A percentile compares a stretch with the other conserved stretches of the same genome.
These are phyloP conservation scores for Clitoria ternatea DNA, from an alignment of 306 rosid genomes.

Conservation along the genomic window DNA sequence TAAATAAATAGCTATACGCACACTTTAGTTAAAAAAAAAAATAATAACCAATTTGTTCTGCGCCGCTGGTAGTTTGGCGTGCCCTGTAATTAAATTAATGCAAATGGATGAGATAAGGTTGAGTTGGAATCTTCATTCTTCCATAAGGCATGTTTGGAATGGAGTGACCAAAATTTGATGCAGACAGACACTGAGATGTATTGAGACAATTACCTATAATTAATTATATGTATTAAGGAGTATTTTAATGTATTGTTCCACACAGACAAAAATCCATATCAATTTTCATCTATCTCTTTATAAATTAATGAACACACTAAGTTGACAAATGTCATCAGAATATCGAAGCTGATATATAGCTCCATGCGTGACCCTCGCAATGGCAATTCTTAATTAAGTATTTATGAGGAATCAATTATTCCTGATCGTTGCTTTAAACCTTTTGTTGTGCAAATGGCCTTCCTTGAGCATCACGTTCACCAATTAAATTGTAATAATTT, in stretches of 20 bases:
- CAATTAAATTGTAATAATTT: too few species aligned
- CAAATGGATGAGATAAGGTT: neutral
- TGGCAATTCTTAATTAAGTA: neutral
- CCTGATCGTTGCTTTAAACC: neutral
- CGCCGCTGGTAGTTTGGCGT: neutral
- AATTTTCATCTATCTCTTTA: too few species aligned
- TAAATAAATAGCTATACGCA: too few species aligned
- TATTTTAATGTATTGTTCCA: neutral
- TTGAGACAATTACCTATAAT: neutral
- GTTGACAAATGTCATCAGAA: neutral
- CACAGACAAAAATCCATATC: neutral
- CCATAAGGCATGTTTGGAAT: neutral
- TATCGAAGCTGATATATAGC: neutral
- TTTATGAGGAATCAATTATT: slow-evolving; percentile 12
- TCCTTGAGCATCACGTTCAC: slow-evolving; percentile 30
- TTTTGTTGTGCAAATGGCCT: slow-evolving; percentile 10
- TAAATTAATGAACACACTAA: neutral
- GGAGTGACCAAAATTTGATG: neutral
- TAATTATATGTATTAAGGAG: too few species aligned
- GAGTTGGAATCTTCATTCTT: neutral
- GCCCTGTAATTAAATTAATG: neutral
- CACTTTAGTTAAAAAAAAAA: too few species aligned
- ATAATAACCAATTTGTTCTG: too few species aligned
- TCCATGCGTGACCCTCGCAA: neutral
- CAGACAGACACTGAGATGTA: neutral